Evolutionary conservation across 257 asterid genomes (phyloP), one percentile per base, ranked within the genome.

Genomic region (Capsicum pubescens): DNA sequence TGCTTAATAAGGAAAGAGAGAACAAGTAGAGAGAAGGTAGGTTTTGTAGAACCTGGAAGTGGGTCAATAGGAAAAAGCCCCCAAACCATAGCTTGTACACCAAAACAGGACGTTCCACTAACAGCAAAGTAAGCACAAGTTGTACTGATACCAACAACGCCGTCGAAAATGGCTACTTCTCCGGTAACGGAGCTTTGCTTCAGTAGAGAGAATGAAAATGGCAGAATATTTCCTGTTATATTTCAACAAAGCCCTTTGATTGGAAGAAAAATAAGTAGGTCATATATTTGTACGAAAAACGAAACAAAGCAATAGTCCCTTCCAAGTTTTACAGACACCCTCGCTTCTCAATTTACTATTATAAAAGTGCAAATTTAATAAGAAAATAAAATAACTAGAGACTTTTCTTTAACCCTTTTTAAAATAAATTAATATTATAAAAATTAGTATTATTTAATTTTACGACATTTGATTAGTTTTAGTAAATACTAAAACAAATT

Each of bases 1-100:
- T 9, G 26, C 12, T 36, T 63, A 36, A 26, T 26, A 26, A 26
- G 32, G 32, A 26, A 26, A 26, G 1, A 26, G 32, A 26, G 21
- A 21, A 52, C 8, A 32, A 55, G 16, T 54, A 21, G 8, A 74
- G 46, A 74, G 9, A 74, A 74, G 44, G 19, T 5, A 50, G 61
- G 32, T 26, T 26, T 26, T 19, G 14, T 12, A 21, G 69, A 89
- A 94, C 97, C 98, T 92, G 97, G 93, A 86, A 91, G 90, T 79
- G 99, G 97, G 93, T 93, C 98, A 35, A 90, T 86, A 9, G 98
- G 97, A 81, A 92, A 90, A 57, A 96, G 92, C 17, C 94, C 97
- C 99, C 99, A 96, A 88, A 96, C 99, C 99, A 96, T 96, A 63
- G 59, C 58, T 72, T 74, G 61, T 50, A 50, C 80, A 11, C 36